A percentile compares a stretch with the other conserved stretches of the same genome.
Evolutionary conservation across 2,329 filamentous ascomycete genomes (phyloP).

Genomic region (Colletotrichum scovillei): DNA sequence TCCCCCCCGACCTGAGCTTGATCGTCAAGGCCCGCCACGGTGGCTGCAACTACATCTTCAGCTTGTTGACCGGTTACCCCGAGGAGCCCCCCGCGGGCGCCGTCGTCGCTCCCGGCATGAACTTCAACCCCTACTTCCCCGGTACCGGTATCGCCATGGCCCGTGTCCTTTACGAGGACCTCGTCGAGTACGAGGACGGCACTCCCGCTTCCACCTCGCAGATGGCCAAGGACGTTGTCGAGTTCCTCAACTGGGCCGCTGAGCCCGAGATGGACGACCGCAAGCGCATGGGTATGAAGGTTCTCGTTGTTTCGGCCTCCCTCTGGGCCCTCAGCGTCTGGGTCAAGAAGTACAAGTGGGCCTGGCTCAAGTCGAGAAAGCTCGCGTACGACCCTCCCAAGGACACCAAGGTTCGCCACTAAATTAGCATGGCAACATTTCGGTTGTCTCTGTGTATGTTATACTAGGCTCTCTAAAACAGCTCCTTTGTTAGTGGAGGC

Average conservation of each 20-base stretch:
- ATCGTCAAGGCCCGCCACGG: conserved; percentile 98
- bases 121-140: conserved; percentile 99
- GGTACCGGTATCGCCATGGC: conserved; percentile 99
- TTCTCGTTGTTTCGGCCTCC: conserved; percentile 81
- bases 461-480: conserved; percentile 48
- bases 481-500: conserved; percentile 56
- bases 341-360: conserved; percentile 99
- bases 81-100: conserved; percentile 95
- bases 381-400: conserved; percentile 85
- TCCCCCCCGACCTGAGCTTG: conserved; percentile 96
- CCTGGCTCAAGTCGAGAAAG: conserved; percentile 95
- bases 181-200: conserved; percentile 98
- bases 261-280: conserved; percentile 99
- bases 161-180: conserved; percentile 95
- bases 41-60: conserved; percentile 99
- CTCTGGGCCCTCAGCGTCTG: conserved; percentile 91
- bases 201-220: conserved; percentile 95
- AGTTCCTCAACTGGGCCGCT: conserved; percentile 99
- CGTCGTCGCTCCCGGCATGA: conserved; percentile 86
- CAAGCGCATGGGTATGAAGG: conserved; percentile 99
- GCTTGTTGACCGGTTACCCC: conserved; percentile 94
- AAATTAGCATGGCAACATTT: conserved; percentile 43
- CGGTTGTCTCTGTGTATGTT: conserved; percentile 44
- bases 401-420: conserved; percentile 59
- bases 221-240: conserved; percentile 99